Conservation (phyloP, 495 filamentous ascomycete species). For the Neurospora sp. region DNA sequence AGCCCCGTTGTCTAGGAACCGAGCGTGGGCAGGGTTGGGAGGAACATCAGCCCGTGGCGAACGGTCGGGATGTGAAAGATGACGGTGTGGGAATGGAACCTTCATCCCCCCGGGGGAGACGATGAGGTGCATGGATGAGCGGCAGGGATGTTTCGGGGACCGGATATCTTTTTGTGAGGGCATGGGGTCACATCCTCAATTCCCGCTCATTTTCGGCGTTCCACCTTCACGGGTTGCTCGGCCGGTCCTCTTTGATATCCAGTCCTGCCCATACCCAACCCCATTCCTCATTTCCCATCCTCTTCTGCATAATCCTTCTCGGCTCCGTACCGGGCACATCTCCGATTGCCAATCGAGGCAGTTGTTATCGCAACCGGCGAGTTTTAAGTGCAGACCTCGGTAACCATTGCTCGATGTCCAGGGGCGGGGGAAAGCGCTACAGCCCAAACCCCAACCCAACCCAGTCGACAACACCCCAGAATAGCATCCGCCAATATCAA, state of each 20-base stretch:
- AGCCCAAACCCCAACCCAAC: neutral
- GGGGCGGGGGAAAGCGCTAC: neutral
- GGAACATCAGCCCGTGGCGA: neutral
- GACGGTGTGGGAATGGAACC: neutral
- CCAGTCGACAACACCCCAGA: neutral
- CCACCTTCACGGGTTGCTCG: neutral
- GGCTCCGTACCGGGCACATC: neutral
- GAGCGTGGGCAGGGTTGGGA: neutral
- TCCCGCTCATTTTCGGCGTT: neutral
- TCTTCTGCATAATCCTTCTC: neutral
- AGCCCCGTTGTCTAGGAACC: neutral
- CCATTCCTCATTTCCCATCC: neutral
- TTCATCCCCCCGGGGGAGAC: neutral
- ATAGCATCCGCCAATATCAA: neutral
- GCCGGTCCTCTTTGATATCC: neutral
- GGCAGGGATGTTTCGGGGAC: neutral
- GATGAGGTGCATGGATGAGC: neutral
- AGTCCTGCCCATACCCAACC: neutral
- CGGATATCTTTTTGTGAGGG: neutral
- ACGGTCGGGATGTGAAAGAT: neutral
- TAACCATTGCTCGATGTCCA: neutral
- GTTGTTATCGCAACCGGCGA: neutral
- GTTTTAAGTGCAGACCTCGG: neutral
- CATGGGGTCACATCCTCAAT: neutral
- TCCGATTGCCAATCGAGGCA: neutral